Percentiles rank a stretch among this genome's conserved stretches.
phyloP scores from a whole-genome alignment of 257 asterid species.

The Verbascum thapsus region DNA sequence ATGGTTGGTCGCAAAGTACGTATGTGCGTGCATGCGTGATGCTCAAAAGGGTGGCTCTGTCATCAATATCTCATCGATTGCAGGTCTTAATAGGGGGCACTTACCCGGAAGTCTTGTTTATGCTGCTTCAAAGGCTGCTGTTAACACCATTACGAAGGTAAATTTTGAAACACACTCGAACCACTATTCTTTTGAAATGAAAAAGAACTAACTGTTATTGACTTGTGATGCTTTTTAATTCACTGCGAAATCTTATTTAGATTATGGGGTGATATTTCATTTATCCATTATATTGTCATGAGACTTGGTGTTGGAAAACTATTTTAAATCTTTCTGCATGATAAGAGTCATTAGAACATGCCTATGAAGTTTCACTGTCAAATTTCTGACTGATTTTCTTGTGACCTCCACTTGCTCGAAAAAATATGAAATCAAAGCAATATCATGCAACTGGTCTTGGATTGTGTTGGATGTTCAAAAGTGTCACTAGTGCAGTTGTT shows the following conservation, averaged over 20 bases:
- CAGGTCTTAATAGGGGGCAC: conserved; percentile 46
- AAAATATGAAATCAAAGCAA: too few species aligned
- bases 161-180: too few species aligned
- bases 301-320: too few species aligned
- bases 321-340: too few species aligned
- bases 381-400: too few species aligned
- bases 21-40: conserved; percentile 37
- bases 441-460: too few species aligned
- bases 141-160: conserved; percentile 47
- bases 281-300: too few species aligned
- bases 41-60: conserved; percentile 37
- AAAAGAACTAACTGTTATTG: not conserved
- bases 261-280: too few species aligned
- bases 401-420: not conserved
- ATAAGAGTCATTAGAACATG: too few species aligned
- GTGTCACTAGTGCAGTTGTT: not conserved
- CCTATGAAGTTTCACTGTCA: too few species aligned
- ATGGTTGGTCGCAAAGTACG: conserved; percentile 48
- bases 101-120: conserved; percentile 50
- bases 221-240: too few species aligned
- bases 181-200: not conserved
- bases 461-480: not conserved
- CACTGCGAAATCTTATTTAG: too few species aligned
- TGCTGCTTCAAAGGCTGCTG: conserved; percentile 44
- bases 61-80: conserved; percentile 43